Base-by-base conservation (phyloP, 2,329 filamentous ascomycete genomes). In the Penicillium sp. region DNA sequence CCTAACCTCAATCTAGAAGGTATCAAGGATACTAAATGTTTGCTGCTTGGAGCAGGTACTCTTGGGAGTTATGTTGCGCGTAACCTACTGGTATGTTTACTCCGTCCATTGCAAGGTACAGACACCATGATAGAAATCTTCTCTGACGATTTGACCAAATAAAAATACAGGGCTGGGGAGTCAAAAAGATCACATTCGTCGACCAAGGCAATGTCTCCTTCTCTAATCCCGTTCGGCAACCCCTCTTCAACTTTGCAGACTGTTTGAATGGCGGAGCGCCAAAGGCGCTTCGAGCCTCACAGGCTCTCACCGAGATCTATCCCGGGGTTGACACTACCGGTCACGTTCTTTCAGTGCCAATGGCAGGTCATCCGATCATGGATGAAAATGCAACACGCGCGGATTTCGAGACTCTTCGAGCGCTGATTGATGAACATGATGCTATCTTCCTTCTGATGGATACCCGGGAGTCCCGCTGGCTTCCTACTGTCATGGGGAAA, bases 391-490 rank as follows among this genome's bases (percentile, higher is more conserved):
- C 85, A 70, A 87, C 87, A 1, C 87, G 86, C 61, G 77, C 75
- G 5, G 90, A 97, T 47, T 96, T 90, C 65, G 86, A 91, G 53
- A 86, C 84, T 58, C 78, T 99, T 3, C 83, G 89, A 66, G 74
- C 80, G 45, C 79, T 99, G 13, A 87, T 99, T 51, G 83, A 91
- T 45, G 84, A 87, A 23, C 94, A 99, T 67, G 94, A 99, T 69
- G 92, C 84, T 16, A 87, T 99, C 23, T 99, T 99, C 71, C 80
- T 99, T n/a, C 83, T 99, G 4, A 96, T 97, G 91, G 93, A 97
- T 67, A 96, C 92, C 9, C 82, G 94, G 58, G 94, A 99, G 75
- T 94, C 91, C 43, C 83, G 94, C 61, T 99, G 94, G 94, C 79
- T 99, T 36, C 94, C 94, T 1, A 97, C 93, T 0, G 86, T 99